Conservation (phyloP, 495 filamentous ascomycete species). For the Aspergillus wentii region DNA sequence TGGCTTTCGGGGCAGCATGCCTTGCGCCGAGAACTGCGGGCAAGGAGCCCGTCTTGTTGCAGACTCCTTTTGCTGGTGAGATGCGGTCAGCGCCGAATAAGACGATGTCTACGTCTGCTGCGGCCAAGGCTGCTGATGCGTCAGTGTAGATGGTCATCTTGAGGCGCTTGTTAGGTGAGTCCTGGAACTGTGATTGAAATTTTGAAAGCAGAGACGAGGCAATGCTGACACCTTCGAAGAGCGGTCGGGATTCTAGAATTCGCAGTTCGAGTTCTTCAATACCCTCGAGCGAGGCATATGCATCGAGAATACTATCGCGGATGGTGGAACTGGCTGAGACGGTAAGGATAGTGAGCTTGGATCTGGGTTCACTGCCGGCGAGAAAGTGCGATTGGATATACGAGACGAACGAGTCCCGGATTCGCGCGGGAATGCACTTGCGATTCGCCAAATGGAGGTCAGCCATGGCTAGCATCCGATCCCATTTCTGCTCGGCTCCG, state of each 20-base stretch:
- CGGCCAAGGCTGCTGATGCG: constrained; percentile 52
- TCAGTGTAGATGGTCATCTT: constrained; percentile 54
- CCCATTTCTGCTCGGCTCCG: constrained; percentile 19
- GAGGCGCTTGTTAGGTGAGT: constrained; percentile 12
- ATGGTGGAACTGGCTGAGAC: constrained; percentile 61
- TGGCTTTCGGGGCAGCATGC: constrained; percentile 31
- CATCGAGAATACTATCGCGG: constrained; percentile 31
- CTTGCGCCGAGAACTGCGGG: constrained; percentile 48
- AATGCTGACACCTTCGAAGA: constrained; percentile 58
- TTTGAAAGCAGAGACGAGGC: constrained; percentile 39
- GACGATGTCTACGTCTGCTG: constrained; percentile 42
- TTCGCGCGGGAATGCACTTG: constrained; percentile 13
- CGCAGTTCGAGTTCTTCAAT: constrained; percentile 44
- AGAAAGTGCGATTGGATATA: constrained; percentile 30
- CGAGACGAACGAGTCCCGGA: constrained; percentile 28
- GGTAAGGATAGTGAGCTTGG: constrained; percentile 46
- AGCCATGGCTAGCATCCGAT: constrained; percentile 21
- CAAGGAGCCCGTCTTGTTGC: constrained; percentile 63
- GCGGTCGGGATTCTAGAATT: constrained; percentile 61
- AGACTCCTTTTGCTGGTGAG: constrained; percentile 45
- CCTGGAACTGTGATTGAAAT: constrained; percentile 17
- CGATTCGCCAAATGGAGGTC: constrained; percentile 27
- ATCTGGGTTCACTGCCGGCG: constrained; percentile 10
- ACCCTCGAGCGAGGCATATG: constrained; percentile 15
- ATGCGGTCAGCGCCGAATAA: constrained; percentile 62